Conservation (phyloP, 495 filamentous ascomycete species). For the Talaromyces thailandensis region DNA sequence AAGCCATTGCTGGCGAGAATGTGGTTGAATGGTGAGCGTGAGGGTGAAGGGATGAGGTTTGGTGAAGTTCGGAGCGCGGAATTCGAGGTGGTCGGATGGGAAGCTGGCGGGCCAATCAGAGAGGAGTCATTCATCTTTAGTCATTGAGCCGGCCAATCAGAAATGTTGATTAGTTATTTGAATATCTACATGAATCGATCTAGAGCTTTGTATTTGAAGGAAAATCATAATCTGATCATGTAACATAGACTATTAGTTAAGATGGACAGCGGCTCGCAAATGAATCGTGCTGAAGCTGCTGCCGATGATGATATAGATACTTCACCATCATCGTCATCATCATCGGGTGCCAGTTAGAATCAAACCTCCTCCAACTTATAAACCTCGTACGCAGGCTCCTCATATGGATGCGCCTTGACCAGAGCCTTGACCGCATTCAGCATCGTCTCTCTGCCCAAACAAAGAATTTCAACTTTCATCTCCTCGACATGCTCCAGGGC, state of each 20-base stretch:
- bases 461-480: constrained; percentile 44
- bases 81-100: neutral
- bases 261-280: too few species aligned
- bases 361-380: constrained; percentile 65
- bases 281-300: neutral
- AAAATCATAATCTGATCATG: neutral
- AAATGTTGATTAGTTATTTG: neutral
- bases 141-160: constrained; percentile 2
- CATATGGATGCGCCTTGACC: constrained; percentile 66
- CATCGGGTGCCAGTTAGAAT: constrained; percentile 4
- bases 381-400: constrained; percentile 67
- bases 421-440: constrained; percentile 31
- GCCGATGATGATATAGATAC: neutral
- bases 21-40: neutral
- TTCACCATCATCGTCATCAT: neutral
- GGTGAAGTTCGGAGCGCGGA: neutral
- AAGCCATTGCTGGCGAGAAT: constrained; percentile 50
- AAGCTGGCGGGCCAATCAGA: constrained; percentile 3
- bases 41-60: neutral
- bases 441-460: constrained; percentile 39
- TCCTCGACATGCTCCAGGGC: constrained; percentile 40
- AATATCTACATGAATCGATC: neutral
- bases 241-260: neutral
- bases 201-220: neutral
- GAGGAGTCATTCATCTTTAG: neutral